phyloP scores from a whole-genome alignment of 257 asterid species.

The Scutellaria baicalensis region DNA sequence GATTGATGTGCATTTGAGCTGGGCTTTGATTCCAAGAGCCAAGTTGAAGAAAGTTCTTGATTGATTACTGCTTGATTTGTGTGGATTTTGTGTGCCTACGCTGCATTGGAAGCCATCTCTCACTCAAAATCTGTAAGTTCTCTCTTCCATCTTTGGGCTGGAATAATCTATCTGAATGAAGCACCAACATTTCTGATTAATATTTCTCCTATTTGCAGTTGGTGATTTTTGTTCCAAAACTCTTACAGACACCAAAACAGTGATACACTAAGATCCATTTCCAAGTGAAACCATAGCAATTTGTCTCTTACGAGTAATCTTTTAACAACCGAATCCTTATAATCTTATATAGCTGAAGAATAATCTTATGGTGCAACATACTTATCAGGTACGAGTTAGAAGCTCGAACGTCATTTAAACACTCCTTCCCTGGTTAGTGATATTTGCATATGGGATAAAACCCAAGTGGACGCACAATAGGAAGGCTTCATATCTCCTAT shows the following conservation, averaged over 20 bases:
- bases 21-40: conserved; percentile 7
- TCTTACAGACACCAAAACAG: not conserved
- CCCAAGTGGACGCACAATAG: not conserved
- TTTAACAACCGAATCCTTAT: not conserved
- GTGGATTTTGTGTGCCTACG: not conserved
- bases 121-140: conserved; percentile 16
- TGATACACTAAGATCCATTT: conserved; percentile 3
- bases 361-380: conserved; percentile 5
- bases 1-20: conserved; percentile 29
- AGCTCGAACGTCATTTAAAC: not conserved
- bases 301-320: not conserved
- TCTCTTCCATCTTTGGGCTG: not conserved
- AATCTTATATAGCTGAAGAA: not conserved
- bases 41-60: conserved; percentile 10
- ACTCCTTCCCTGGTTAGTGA: not conserved
- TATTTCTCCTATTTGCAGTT: not conserved
- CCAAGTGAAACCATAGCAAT: conserved; percentile 6
- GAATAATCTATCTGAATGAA: not conserved
- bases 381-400: not conserved
- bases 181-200: not conserved
- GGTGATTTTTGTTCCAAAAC: conserved; percentile 7
- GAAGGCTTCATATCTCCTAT: not conserved
- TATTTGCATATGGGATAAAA: not conserved
- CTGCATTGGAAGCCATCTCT: conserved; percentile 5
- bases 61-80: conserved; percentile 1